Evolutionary conservation across 2,329 filamentous ascomycete genomes (phyloP).

Genomic region (Fusarium tuaranense): DNA sequence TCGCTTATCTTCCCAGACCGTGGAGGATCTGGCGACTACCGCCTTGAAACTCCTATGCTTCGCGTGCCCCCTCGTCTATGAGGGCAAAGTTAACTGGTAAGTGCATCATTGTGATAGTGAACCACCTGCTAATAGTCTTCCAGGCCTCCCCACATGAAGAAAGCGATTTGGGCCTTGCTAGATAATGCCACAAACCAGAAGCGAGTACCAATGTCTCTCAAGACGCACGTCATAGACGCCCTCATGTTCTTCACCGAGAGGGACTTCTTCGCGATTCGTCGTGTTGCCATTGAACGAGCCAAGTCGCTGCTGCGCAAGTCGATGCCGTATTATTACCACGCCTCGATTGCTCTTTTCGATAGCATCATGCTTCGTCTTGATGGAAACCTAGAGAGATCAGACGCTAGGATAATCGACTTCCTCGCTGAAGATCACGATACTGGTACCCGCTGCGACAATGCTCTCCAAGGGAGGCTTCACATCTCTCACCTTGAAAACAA

Average conservation of each 20-base stretch:
- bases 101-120: accelerated
- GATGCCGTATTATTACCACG: conserved; percentile 49
- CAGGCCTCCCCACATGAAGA: conserved; percentile 43
- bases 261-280: conserved; percentile 43
- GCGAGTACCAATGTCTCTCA: conserved; percentile 26
- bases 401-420: conserved; percentile 43
- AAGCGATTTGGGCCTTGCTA: conserved; percentile 44
- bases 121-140: neutral
- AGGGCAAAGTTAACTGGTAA: conserved; percentile 49
- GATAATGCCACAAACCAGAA: conserved; percentile 28
- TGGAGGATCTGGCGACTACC: conserved; percentile 32
- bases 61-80: conserved; percentile 47
- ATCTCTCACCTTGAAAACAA: conserved; percentile 52
- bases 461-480: conserved; percentile 47
- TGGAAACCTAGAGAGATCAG: conserved; percentile 42
- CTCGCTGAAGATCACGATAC: conserved; percentile 22
- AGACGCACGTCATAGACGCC: conserved; percentile 41
- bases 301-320: conserved; percentile 39
- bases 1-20: conserved; percentile 22
- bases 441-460: conserved; percentile 43
- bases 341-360: conserved; percentile 46
- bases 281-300: conserved; percentile 41
- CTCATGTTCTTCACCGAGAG: conserved; percentile 49
- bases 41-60: conserved; percentile 45
- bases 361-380: conserved; percentile 47